phyloP scores from a whole-genome alignment of 2,329 filamentous ascomycete genomes.

The Ascochyta koolunga region DNA sequence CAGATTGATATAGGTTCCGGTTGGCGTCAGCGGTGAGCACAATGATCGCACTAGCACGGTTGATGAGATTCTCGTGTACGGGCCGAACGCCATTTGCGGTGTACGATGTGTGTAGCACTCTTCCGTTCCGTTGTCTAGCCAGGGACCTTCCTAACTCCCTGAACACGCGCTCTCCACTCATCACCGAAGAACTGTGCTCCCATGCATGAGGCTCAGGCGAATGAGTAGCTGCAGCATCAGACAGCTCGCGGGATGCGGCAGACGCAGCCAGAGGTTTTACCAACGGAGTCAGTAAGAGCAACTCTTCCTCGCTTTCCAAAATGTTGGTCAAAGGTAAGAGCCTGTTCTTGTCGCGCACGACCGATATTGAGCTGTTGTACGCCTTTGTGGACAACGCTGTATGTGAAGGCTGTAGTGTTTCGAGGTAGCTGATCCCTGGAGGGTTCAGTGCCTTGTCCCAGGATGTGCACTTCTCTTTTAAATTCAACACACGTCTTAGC shows the following conservation, averaged over 20 bases:
- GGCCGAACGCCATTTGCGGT: constrained; percentile 91
- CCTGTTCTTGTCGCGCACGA: constrained; percentile 87
- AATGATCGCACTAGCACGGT: constrained; percentile 84
- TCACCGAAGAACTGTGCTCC: constrained; percentile 68
- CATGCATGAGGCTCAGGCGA: constrained; percentile 62
- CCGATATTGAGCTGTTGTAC: constrained; percentile 91
- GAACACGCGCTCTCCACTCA: constrained; percentile 94
- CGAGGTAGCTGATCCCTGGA: constrained; percentile 75
- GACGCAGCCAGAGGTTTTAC: constrained; percentile 93
- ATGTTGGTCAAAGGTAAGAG: constrained; percentile 82
- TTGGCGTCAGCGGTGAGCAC: constrained; percentile 94
- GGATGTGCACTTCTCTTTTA: constrained; percentile 85
- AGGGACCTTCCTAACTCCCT: constrained; percentile 85
- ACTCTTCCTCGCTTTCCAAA: constrained; percentile 82
- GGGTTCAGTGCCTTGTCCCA: constrained; percentile 94
- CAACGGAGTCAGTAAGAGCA: constrained; percentile 86
- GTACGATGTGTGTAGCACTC: constrained; percentile 91
- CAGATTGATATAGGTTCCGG: constrained; percentile 89
- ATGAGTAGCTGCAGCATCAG: constrained; percentile 62
- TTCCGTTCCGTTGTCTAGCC: constrained; percentile 83
- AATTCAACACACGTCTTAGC: constrained; percentile 73
- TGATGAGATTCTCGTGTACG: constrained; percentile 91
- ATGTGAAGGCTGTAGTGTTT: constrained; percentile 82
- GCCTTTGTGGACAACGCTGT: constrained; percentile 80
- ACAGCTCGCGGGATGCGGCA: constrained; percentile 74